Evolutionary conservation across 2,329 filamentous ascomycete species (phyloP), one percentile per base, ranked within the genome.

Genomic region (Paecilomyces niveus): DNA sequence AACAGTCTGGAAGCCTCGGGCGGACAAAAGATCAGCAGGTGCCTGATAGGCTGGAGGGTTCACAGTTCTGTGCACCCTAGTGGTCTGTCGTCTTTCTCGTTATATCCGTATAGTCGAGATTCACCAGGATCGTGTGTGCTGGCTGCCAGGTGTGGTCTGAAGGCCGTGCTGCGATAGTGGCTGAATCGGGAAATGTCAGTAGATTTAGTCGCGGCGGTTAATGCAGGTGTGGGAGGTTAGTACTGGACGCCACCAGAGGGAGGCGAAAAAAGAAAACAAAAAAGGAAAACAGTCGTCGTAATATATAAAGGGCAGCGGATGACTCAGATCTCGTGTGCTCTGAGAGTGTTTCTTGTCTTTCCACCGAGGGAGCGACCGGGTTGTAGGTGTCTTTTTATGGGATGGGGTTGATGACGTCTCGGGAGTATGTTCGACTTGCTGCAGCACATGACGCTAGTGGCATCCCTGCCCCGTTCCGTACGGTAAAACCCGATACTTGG

Each of bases 1-100:
- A 53, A 53, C 29, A 26, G 51, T 32, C 51, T 53, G 51, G 51
- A 53, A 53, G 51, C 51, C 18, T 53, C 51, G 51, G 51, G 51
- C 51, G 10, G 51, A 53, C 9, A 15, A 53, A 1, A 1, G 21
- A n/a, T n/a, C 35, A 45, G n/a, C 39, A 45, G 39, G 39, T n/a
- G 39, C 35, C 35, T 8, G n/a, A 18, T n/a, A 45, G 39, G 35
- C 15, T 18, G 26, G 26, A 29, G 2, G 26, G 5, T 29, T 5
- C 26, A 7, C 4, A 7, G 7, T 29, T 1, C 26, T 29, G 26
- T 26, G 24, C 24, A 26, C 24, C 24, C 24, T 26, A 18, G 35
- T 45, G 18, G 8, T 18, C n/a, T n/a, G n/a, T 45, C 39, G 3
- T n/a, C 15, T 45, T 6, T 18, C 3, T 45, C 39, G 39, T 45